These are phyloP conservation scores for Bipolaris oryzae DNA, from an alignment of 2,329 filamentous ascomycete species.

Conservation along the genomic window DNA sequence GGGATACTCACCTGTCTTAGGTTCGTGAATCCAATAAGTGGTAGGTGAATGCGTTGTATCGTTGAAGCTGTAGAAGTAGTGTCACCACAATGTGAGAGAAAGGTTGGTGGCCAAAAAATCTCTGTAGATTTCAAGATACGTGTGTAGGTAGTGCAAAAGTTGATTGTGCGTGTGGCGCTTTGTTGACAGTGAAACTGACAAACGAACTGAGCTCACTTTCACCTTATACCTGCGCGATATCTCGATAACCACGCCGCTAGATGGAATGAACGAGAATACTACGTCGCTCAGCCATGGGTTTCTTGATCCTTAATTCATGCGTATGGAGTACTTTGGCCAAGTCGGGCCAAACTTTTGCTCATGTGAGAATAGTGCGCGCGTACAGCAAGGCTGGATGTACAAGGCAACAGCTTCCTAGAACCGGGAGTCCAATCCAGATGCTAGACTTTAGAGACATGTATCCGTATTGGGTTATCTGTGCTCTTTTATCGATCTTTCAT, in stretches of 20 bases:
- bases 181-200: neutral
- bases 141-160: neutral
- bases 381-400: conserved; percentile 1
- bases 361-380: conserved; percentile 1
- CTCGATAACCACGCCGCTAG: conserved; percentile 4
- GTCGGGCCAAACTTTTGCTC: neutral
- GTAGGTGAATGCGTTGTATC: neutral
- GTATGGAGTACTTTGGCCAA: neutral
- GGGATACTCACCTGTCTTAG: neutral
- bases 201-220: conserved; percentile 8
- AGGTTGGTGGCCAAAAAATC: neutral
- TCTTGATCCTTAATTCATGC: conserved; percentile 4
- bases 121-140: neutral
- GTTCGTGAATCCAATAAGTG: neutral
- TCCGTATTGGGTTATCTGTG: neutral
- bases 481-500: neutral
- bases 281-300: neutral
- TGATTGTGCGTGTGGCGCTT: neutral
- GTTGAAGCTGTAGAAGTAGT: neutral
- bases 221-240: neutral
- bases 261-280: neutral
- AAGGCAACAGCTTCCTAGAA: conserved; percentile 5
- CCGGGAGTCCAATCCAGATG: neutral
- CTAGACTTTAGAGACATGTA: neutral
- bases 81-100: neutral